Evolutionary conservation across 2,329 filamentous ascomycete genomes (phyloP), one percentile per base, ranked within the genome.

Genomic region (Hypoxylon sp.): DNA sequence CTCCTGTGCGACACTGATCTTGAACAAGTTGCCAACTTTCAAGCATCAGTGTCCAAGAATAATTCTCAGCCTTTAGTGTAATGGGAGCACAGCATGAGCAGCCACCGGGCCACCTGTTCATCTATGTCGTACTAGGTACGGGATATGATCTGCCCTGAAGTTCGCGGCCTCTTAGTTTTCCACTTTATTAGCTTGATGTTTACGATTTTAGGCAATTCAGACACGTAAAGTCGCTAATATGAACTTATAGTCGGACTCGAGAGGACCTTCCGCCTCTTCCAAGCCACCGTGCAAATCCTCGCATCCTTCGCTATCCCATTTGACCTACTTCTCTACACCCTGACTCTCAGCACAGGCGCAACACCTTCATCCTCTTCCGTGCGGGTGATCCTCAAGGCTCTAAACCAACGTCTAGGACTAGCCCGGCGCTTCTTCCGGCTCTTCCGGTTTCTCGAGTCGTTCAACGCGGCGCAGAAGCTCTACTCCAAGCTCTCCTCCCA

Each of bases 381-480:
- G 14, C 74, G 74, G n/a, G 65, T 76, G 8, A 77, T 80, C 33
- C 78, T 80, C 4, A 50, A 73, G 1, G 70, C 62, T 11, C 72
- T 88, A 17, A 80, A 81, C 65, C 68, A 74, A 48, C 81, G 81
- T 42, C 74, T 88, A 59, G 84, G 82, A 68, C 74, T 87, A 47
- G 80, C 80, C 17, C 84, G 92, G 39, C 87, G 91, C 22, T 89
- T 87, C 78, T 85, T 93, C 75, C 88, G 92, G 11, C 81, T 92
- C 63, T 91, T 92, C 77, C 89, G 90, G 73, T 93, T 91, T 76
- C 79, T 92, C 57, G 87, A 89, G 50, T 84, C 83, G 53, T 90
- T 92, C 72, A 76, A 81, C 24, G 76, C 80, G 1, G 87, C 88
- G 1, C 85, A 83, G 75, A 74, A 76, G 2, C 74, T 82, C 31